Evolutionary conservation across 768 basidiomycete species (phyloP).

Genomic region (Boletus edulis): DNA sequence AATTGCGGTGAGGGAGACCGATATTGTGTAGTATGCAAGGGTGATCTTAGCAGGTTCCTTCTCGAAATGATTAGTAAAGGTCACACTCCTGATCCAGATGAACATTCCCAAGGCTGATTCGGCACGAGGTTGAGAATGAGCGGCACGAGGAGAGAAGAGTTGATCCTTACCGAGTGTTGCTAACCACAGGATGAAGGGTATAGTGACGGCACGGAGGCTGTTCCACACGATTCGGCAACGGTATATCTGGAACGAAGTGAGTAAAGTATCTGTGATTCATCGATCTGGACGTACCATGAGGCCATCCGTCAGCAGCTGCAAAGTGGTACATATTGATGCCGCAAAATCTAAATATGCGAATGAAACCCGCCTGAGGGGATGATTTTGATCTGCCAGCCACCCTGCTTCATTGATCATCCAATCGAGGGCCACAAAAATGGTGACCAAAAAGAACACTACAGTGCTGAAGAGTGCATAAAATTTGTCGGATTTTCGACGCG

Average conservation of each 20-base stretch:
- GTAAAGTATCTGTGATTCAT: background rate
- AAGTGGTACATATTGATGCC: background rate
- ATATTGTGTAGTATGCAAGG: conserved; percentile 1
- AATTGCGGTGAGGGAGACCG: background rate
- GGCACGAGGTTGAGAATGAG: background rate
- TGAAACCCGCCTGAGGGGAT: conserved; percentile 10
- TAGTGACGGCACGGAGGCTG: conserved; percentile 2
- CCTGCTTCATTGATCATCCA: conserved; percentile 17
- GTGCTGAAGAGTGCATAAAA: conserved; percentile 19
- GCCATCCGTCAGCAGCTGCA: conserved; percentile 34
- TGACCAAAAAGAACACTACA: background rate
- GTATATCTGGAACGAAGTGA: conserved; percentile 9
- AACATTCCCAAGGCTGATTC: conserved; percentile 3
- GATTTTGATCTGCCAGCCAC: conserved; percentile 29
- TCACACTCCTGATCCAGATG: background rate
- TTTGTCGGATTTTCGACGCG: background rate
- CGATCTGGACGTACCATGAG: conserved; percentile 14
- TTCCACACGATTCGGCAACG: conserved; percentile 33
- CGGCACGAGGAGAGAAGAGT: background rate
- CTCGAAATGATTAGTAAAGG: too few relatives aligned
- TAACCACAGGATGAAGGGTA: conserved; percentile 13
- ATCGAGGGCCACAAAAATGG: background rate
- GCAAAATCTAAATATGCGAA: too few relatives aligned
- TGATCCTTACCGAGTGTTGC: conserved; percentile 7
- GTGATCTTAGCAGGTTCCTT: background rate